A percentile compares a stretch with the other conserved stretches of the same genome.
Evolutionary conservation across 2,329 filamentous ascomycete species (phyloP).

Genomic region (Calonectria honghensis): DNA sequence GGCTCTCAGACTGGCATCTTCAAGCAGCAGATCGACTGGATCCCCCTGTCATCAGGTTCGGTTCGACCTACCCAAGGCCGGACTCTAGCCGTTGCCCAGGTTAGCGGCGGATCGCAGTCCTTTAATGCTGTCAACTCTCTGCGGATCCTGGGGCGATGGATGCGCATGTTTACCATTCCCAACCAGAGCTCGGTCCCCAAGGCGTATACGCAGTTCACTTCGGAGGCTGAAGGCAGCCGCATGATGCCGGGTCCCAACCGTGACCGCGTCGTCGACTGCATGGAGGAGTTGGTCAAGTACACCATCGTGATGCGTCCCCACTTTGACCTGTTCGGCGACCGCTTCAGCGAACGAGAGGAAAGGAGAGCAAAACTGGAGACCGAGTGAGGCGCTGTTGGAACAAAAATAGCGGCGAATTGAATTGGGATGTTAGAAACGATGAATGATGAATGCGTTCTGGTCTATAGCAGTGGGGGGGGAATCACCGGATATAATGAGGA

Average conservation of each 20-base stretch:
- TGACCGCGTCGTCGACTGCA: constrained; percentile 78
- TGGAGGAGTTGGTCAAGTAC: constrained; percentile 83
- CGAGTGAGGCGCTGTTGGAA: too few relatives aligned
- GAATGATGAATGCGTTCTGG: too few relatives aligned
- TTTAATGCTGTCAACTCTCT: constrained; percentile 81
- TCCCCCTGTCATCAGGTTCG: constrained; percentile 76
- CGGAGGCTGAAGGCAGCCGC: constrained; percentile 69
- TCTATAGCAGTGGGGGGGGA: too few relatives aligned
- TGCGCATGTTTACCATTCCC: constrained; percentile 81
- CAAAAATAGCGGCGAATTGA: too few relatives aligned
- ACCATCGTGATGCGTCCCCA: constrained; percentile 79
- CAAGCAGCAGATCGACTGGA: constrained; percentile 84
- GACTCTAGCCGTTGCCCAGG: constrained; percentile 77
- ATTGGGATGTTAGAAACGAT: too few relatives aligned
- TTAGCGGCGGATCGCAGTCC: constrained; percentile 78
- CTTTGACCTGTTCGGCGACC: constrained; percentile 76
- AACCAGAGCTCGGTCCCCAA: constrained; percentile 79
- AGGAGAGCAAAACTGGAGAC: constrained; percentile 39
- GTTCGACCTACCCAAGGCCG: constrained; percentile 80
- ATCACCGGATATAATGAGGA: background rate
- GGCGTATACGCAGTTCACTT: constrained; percentile 76
- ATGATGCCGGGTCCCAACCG: constrained; percentile 74
- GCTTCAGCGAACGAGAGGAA: constrained; percentile 76
- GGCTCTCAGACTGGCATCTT: constrained; percentile 74
- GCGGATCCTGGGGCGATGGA: constrained; percentile 80